Evolutionary conservation across 2,329 filamentous ascomycete species (phyloP), one percentile per base, ranked within the genome.

Genomic region (Aureobasidium sp.): DNA sequence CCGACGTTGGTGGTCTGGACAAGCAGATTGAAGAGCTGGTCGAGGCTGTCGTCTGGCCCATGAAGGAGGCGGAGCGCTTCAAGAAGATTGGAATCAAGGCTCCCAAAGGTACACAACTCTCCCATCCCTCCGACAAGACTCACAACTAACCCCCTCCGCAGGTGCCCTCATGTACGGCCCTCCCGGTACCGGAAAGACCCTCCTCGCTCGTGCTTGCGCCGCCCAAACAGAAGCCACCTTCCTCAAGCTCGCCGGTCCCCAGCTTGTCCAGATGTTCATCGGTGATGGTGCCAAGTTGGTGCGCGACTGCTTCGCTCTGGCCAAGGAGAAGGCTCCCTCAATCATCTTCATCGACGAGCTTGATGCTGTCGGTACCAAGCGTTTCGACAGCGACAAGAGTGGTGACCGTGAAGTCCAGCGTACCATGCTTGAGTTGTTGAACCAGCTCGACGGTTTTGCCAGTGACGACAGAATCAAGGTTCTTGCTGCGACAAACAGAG

Each of bases 31-130:
- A 96, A 74, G 95, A 99, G 78, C 83, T 99, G 59, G 92, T 99
- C 9, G 94, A 99, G 78, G 94, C 94, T 60, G 94, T 99, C 53
- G 94, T 99, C 31, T 97, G 93, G 93, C 94, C 94, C 1, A 99
- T 99, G 94, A 97, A 97, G 83, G 93, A 99, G 78, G 92, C 94
- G 1, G 95, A 99, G 69, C 85, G 93, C 21, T 99, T 99, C 80
- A 97, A 96, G 83, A 97, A 96, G 83, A 96, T 99, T 70, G 94
- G 94, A 67, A 99, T 99, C 81, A 99, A 99, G 79, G 93, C 94
- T 42, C 94, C 94, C 15, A 99, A 99, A 79, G 94, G 94, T 96
- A 84, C 64, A 77, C 68, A 7, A 3, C 60, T 15, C 2, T 17
- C 4, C 17, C 37, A 54, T 50, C 31, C 17, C 35, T 40, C 21